phyloP scores from a whole-genome alignment of 164 flowering plant species.

The Magnolia sinica region DNA sequence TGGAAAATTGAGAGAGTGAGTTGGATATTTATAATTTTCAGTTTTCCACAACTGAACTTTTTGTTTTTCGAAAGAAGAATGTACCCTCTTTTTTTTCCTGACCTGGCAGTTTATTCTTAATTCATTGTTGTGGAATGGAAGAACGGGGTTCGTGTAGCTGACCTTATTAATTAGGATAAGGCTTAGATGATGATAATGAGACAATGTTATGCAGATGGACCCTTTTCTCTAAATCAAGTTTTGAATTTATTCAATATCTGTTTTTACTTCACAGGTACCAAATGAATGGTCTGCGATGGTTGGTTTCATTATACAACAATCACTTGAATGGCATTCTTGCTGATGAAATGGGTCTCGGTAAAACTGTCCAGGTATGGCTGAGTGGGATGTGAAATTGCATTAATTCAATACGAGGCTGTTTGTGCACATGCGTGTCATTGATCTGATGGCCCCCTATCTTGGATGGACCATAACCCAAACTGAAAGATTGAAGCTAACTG shows the following conservation, averaged over 20 bases:
- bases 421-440: too few species aligned
- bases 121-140: not conserved
- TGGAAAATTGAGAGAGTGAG: slow-evolving; percentile 97
- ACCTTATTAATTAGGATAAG: slow-evolving; percentile 40
- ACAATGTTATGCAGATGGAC: too few species aligned
- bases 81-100: not conserved
- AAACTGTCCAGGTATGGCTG: slow-evolving; percentile 90
- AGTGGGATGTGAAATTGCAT: not conserved
- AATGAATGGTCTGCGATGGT: slow-evolving; percentile 97
- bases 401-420: not conserved
- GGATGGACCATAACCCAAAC: too few species aligned
- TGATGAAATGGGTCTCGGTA: slow-evolving; percentile 99
- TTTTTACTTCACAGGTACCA: slow-evolving; percentile 65
- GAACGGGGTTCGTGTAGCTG: slow-evolving; percentile 22
- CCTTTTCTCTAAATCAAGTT: not conserved
- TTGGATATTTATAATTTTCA: slow-evolving; percentile 13
- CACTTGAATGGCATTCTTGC: slow-evolving; percentile 98
- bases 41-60: too few species aligned
- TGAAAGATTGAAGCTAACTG: too few species aligned
- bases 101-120: not conserved
- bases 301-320: slow-evolving; percentile 92
- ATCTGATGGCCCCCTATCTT: too few species aligned
- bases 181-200: too few species aligned
- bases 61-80: not conserved
- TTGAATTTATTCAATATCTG: not conserved